phyloP scores from a whole-genome alignment of 2,329 filamentous ascomycete genomes.

The Periconia sp. region DNA sequence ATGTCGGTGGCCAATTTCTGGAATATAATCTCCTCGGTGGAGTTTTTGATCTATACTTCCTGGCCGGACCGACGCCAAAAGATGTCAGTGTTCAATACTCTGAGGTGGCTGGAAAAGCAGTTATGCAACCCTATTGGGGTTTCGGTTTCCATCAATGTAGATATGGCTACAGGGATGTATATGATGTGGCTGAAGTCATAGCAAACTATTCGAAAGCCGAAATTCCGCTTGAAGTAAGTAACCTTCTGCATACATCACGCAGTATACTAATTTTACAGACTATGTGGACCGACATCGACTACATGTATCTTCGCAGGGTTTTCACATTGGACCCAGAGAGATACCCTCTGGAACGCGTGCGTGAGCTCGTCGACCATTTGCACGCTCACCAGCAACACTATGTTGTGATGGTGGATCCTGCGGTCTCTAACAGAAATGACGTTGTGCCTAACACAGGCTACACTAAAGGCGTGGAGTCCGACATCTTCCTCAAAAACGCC shows the following conservation, averaged over 20 bases:
- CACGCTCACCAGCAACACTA: constrained; percentile 70
- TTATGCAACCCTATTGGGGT: constrained; percentile 56
- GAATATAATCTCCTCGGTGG: constrained; percentile 80
- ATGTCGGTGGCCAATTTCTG: constrained; percentile 66
- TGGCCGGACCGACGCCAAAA: constrained; percentile 51
- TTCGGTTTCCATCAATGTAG: constrained; percentile 55
- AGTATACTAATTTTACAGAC: constrained; percentile 51
- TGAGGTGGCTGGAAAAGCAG: constrained; percentile 48
- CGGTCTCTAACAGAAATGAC: constrained; percentile 53
- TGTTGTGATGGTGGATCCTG: constrained; percentile 78
- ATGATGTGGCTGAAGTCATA: constrained; percentile 65
- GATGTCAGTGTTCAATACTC: constrained; percentile 53
- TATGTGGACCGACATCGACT: constrained; percentile 75
- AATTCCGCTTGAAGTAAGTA: constrained; percentile 53
- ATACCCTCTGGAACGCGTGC: constrained; percentile 63
- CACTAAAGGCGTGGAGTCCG: constrained; percentile 61
- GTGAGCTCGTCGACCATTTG: constrained; percentile 65
- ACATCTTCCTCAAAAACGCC: constrained; percentile 52
- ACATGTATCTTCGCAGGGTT: constrained; percentile 62
- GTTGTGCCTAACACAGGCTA: constrained; percentile 47
- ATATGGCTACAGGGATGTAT: constrained; percentile 58
- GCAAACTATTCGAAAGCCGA: constrained; percentile 66
- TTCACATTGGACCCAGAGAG: constrained; percentile 67
- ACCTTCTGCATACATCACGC: neutral
- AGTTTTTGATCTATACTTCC: constrained; percentile 68